Base-by-base conservation (phyloP, 371 early-diverging fungal species). In the Mucor ambiguus region DNA sequence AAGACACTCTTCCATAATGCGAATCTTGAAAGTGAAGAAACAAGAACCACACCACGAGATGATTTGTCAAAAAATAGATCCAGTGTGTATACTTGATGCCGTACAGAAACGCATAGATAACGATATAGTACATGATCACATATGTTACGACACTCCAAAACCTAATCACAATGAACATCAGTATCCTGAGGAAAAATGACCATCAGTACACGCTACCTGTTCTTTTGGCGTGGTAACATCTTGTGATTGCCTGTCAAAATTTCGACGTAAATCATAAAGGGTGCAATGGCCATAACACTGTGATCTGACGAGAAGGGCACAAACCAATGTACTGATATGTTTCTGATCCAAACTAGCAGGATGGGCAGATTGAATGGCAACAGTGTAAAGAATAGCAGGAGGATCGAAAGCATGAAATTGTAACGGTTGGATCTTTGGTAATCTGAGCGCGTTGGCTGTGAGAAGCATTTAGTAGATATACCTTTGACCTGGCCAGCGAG, bases 291-390 rank as follows among this genome's bases (percentile, higher is more conserved):
- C 28, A 82, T 66, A 18, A 87, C 72, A 59, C 76, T 83, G 61
- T 89, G 88, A 56, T 89, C 89, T 1, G 87, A 81, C 2, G 80
- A 80, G 63, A 87, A 86, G 0, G 87, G 87, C 8, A 76, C 83
- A 64, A 81, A 83, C 89, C 89, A 89, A 57, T 85, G 83, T 6
- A 84, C 86, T 11, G 85, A 81, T 12, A 87, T 64, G 71, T 89
- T 89, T 26, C 89, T 72, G 63, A 86, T 83, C 86, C 88, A 89
- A 11, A 87, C 88, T 67, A 89, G 75, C 43, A 89, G 60, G 12
- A 83, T 83, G 1, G 89, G 89, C 7, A 84, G 46, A 67, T 77
- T 80, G 58, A 88, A 87, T 4, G 89, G 89, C 11, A 89, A 64
- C 32, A 88, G 59, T 24, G 87, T 80, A 63, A 88, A 84, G 52